Conservation (phyloP, 2,329 filamentous ascomycete genomes). For the Neofusicoccum laricinum region DNA sequence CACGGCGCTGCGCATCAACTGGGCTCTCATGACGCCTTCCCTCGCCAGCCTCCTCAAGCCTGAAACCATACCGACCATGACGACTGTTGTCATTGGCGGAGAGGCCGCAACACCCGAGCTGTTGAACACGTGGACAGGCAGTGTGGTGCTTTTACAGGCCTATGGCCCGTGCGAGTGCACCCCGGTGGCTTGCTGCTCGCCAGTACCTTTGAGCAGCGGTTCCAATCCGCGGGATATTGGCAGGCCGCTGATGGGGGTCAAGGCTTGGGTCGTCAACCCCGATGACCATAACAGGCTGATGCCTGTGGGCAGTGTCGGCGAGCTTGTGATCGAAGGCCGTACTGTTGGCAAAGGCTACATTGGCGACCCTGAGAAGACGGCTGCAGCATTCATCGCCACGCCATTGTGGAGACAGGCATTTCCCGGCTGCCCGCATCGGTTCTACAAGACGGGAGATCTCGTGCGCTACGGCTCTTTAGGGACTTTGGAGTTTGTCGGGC, state of each 20-base stretch:
- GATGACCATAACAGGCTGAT: slow-evolving; percentile 25
- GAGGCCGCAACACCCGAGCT: slow-evolving; percentile 26
- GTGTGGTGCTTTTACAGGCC: neutral
- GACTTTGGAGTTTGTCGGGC: slow-evolving; percentile 33
- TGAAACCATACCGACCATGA: slow-evolving; percentile 37
- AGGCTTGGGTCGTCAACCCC: slow-evolving; percentile 28
- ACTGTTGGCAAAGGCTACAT: slow-evolving; percentile 35
- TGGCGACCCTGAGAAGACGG: slow-evolving; percentile 31
- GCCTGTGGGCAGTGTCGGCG: slow-evolving; percentile 33
- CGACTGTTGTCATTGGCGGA: slow-evolving; percentile 29
- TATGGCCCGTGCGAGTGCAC: neutral
- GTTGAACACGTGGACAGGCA: slow-evolving; percentile 17
- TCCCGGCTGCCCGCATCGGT: neutral
- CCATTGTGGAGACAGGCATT: neutral
- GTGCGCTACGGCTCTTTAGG: slow-evolving; percentile 30
- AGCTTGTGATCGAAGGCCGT: slow-evolving; percentile 33
- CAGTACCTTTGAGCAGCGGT: neutral
- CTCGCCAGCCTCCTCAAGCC: slow-evolving; percentile 36
- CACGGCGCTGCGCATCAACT: slow-evolving; percentile 16
- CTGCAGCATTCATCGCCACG: slow-evolving; percentile 29
- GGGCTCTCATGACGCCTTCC: slow-evolving; percentile 37
- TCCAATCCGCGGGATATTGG: neutral
- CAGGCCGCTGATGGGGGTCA: neutral
- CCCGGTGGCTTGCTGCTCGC: slow-evolving; percentile 19
- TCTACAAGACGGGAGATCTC: slow-evolving; percentile 1